Evolutionary conservation across 2,329 filamentous ascomycete genomes (phyloP), one percentile per base, ranked within the genome.

Genomic region (Colletotrichum gigasporum): DNA sequence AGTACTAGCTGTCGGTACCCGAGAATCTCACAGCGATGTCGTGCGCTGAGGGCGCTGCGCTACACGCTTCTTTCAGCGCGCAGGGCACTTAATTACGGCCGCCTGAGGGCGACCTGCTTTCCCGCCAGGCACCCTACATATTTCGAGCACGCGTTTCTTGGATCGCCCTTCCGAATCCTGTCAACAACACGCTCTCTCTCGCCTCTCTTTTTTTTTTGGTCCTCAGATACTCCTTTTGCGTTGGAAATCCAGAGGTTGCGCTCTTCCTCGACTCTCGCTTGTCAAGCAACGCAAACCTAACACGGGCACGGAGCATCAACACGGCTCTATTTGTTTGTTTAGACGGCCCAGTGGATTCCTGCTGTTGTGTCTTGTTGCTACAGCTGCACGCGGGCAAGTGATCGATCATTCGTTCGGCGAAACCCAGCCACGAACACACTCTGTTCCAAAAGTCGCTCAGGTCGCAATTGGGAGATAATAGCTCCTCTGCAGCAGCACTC

Each of bases 361-460:
- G 26, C 41, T 44, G 47, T 32, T 56, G 50, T 56, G 50, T 50
- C 14, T 53, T 45, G 44, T 63, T 65, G 63, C 63, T 65, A 65
- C 50, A 57, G 63, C 58, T 65, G 58, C 63, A 65, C 63, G 63
- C 63, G 58, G 61, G 47, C 41, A 39, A 61, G 14, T 51, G 24
- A 56, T 60, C 50, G 47, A 54, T 39, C 48, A 61, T 64, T 64
- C 61, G 56, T 61, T 64, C 61, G 16, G 55, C 30, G 20, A 26
- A 54, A n/a, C 34, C 34, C 42, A 60, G 48, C 61, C 61, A 53
- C 61, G 55, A 64, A 61, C 48, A n/a, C 34, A n/a, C 22, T 47
- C 32, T 39, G 28, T 28, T 39, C 52, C 39, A 35, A 57, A 48
- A 48, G 54, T 50, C 30, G 54, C 42, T 50, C 54, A 57, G 44